Conservation (phyloP, 257 asterid species). For the Cynanchum wilfordii region DNA sequence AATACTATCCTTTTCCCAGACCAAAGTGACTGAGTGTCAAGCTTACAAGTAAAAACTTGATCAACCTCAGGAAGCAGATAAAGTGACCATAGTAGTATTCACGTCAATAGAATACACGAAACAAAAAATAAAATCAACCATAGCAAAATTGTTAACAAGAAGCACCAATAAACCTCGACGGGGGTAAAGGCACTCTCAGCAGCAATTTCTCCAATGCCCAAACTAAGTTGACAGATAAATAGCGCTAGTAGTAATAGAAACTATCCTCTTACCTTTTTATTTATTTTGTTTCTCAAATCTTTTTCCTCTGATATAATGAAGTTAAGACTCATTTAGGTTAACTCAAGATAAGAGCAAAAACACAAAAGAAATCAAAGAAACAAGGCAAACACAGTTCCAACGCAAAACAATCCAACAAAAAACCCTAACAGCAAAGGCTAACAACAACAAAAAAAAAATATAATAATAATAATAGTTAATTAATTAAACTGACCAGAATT, state of each 20-base stretch:
- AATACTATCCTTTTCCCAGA: neutral
- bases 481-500: conserved; percentile 23
- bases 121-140: neutral
- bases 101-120: neutral
- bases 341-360: neutral
- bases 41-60: neutral
- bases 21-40: neutral
- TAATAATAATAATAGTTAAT: too few relatives aligned
- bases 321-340: neutral
- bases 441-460: neutral
- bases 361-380: neutral
- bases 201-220: neutral
- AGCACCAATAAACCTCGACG: neutral
- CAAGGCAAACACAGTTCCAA: neutral
- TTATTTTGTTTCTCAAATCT: neutral
- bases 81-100: neutral
- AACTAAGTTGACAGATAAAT: neutral
- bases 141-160: neutral
- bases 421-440: conserved; percentile 9
- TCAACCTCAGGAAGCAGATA: neutral
- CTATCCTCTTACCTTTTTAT: neutral
- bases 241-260: neutral
- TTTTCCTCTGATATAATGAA: neutral
- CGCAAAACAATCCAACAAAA: neutral
- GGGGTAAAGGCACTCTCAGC: neutral